Conservation (phyloP, 106 monocot species). For the Cymbidium sinense region DNA sequence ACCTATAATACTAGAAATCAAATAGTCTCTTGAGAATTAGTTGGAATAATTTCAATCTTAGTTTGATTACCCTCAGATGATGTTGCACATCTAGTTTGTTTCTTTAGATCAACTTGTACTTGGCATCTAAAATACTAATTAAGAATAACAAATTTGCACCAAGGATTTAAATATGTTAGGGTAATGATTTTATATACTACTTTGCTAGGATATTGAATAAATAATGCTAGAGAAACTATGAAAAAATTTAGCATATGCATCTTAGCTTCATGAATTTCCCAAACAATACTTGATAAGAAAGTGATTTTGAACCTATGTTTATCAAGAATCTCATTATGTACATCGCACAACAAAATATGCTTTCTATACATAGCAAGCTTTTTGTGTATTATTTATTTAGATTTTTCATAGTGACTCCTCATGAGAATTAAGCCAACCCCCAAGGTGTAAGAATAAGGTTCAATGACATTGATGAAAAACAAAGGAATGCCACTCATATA, state of each 20-base stretch:
- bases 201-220: neutral
- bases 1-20: no score
- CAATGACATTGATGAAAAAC: neutral
- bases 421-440: neutral
- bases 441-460: neutral
- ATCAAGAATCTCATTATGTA: neutral
- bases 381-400: neutral
- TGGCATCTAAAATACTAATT: neutral
- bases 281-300: neutral
- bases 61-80: neutral
- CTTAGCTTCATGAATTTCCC: neutral
- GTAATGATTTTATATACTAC: neutral
- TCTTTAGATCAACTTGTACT: neutral
- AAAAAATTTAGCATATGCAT: neutral
- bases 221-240: neutral
- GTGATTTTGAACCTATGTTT: neutral
- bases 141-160: neutral
- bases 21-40: neutral
- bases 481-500: neutral
- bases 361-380: neutral
- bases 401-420: neutral
- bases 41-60: neutral
- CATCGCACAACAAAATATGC: neutral
- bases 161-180: neutral
- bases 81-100: neutral